Evolutionary conservation across 257 asterid genomes (phyloP).

Genomic region (Gentiana macrophylla): DNA sequence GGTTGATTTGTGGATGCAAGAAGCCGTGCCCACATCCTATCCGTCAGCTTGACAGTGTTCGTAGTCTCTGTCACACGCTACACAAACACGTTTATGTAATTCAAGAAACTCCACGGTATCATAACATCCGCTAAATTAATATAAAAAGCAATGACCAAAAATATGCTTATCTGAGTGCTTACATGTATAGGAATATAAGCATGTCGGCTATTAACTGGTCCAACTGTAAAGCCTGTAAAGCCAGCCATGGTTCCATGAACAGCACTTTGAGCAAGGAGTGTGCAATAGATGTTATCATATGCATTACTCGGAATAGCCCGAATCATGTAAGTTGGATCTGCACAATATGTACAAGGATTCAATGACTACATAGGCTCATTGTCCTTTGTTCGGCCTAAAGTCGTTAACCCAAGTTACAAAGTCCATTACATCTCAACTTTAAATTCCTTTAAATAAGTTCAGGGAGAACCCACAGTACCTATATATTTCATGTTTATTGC

Average conservation of each 20-base stretch:
- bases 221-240: slow-evolving; percentile 89
- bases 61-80: slow-evolving; percentile 80
- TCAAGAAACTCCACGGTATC: background rate
- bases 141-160: background rate
- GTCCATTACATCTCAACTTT: too few species aligned
- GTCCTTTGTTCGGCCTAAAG: too few species aligned
- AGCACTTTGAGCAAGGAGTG: slow-evolving; percentile 96
- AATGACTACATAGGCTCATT: too few species aligned
- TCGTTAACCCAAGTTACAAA: too few species aligned
- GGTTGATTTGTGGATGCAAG: slow-evolving; percentile 94
- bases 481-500: slow-evolving; percentile 74
- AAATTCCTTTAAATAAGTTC: background rate
- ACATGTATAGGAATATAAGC: slow-evolving; percentile 87
- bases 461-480: slow-evolving; percentile 33
- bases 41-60: slow-evolving; percentile 62
- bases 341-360: slow-evolving; percentile 11
- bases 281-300: slow-evolving; percentile 90
- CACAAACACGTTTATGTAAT: slow-evolving; percentile 10
- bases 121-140: background rate
- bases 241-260: slow-evolving; percentile 99
- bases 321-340: slow-evolving; percentile 98
- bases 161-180: slow-evolving; percentile 19
- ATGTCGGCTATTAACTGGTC: slow-evolving; percentile 83
- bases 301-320: slow-evolving; percentile 96
- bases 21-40: slow-evolving; percentile 96